Base-by-base conservation (phyloP, 805 yeast species). In the Wickerhamomyces ciferrii region DNA sequence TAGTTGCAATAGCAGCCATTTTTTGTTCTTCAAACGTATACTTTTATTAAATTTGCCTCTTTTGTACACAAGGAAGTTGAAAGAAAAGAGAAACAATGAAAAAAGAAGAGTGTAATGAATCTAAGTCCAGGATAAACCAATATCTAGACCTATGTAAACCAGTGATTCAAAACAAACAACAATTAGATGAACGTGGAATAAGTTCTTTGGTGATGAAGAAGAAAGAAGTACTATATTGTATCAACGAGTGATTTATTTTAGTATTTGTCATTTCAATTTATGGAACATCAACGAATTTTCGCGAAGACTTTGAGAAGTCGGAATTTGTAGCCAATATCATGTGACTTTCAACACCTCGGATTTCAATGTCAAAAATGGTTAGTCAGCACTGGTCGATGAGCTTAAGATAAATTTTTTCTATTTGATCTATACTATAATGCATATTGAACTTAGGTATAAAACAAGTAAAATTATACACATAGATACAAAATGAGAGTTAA, bases 401-500 rank as follows among this genome's bases (percentile, higher is more conserved):
- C 43, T 38, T n/a, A 23, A 13, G 27, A 39, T 39, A 39, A 31
- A 43, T 19, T 27, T 43, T 43, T 43, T 43, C 32, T 43, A 19
- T 29, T 29, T 37, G 27, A 18, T 27, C 19, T 20, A 10, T 24
- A 15, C 31, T 27, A 27, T 27, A 27, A 27, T 27, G 31, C 31
- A 27, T 14, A 27, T 27, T 27, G 31, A 14, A 14, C 11, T 27
- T 27, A 10, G 31, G 31, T 7, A 8, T 4, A 27, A 27, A 27
- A 18, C 11, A 2, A 15, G 8, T 24, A 15, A 31, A 21, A 13
- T 6, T n/a, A 23, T n/a, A 36, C 36, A 25, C 23, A 27, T 17
- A 27, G 41, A 32, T 23, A 44, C 18, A 39, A 17, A 7, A 57
- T 58, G 61, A 58, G 62, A 55, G 49, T 58, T 43, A 58, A 56